phyloP scores from a whole-genome alignment of 1,284 basidiomycete species.

The Chiua sp. region DNA sequence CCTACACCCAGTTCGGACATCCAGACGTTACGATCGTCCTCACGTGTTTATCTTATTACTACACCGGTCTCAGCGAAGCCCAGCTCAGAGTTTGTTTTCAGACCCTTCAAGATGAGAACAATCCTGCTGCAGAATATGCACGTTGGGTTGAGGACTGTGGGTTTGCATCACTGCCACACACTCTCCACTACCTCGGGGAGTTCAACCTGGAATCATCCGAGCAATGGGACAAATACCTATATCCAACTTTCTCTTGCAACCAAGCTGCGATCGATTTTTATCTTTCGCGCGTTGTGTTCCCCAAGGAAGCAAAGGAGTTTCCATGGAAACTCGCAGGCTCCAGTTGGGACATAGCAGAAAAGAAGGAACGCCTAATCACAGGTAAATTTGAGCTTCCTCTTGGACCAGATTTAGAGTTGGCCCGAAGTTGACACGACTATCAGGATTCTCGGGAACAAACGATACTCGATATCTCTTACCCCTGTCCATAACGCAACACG shows the following conservation, averaged over 20 bases:
- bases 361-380: background rate
- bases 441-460: constrained; percentile 27
- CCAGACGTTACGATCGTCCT: background rate
- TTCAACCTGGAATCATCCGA: constrained; percentile 47
- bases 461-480: constrained; percentile 19
- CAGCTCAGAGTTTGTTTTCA: constrained; percentile 46
- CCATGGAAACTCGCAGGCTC: constrained; percentile 49
- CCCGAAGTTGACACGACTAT: too few species aligned
- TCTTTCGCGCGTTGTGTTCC: constrained; percentile 35
- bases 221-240: constrained; percentile 36
- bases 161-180: constrained; percentile 25
- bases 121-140: constrained; percentile 47
- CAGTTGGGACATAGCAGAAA: constrained; percentile 54
- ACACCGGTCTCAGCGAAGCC: constrained; percentile 44
- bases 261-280: constrained; percentile 51
- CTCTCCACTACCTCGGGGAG: constrained; percentile 37
- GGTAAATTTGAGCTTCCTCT: background rate
- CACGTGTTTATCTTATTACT: constrained; percentile 38
- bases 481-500: constrained; percentile 9
- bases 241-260: constrained; percentile 43
- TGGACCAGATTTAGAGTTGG: background rate
- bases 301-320: constrained; percentile 46
- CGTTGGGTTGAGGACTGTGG: constrained; percentile 40
- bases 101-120: constrained; percentile 44
- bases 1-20: background rate